Evolutionary conservation across 306 rosid species (phyloP).

Genomic region (Cucurbita pepo): DNA sequence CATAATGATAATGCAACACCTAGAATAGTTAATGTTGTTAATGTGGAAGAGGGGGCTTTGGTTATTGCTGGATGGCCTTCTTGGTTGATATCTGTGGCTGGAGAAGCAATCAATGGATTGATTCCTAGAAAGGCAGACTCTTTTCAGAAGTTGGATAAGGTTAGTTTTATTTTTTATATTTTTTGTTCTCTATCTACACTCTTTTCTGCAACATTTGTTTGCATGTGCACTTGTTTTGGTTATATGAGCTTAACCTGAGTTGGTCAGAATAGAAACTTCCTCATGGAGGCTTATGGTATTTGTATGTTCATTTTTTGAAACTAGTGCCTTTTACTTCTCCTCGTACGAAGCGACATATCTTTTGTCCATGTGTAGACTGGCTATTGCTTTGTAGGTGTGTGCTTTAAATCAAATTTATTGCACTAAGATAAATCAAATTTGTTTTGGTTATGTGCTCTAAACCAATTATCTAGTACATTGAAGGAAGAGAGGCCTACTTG

Average conservation of each 20-base stretch:
- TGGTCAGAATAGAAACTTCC: not conserved
- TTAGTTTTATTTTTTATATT: not conserved
- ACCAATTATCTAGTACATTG: not conserved
- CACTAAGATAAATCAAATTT: too few relatives aligned
- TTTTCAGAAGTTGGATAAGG: constrained; percentile 74
- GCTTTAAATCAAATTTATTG: not conserved
- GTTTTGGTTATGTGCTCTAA: too few relatives aligned
- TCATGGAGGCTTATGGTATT: not conserved
- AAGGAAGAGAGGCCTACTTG: not conserved
- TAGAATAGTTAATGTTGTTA: constrained; percentile 17
- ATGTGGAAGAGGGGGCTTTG: constrained; percentile 52
- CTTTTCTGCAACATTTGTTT: not conserved
- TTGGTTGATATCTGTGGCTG: constrained; percentile 69
- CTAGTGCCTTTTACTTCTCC: not conserved
- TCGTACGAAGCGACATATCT: not conserved
- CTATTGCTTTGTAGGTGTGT: not conserved
- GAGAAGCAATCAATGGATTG: constrained; percentile 81
- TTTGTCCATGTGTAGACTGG: not conserved
- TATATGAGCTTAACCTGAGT: not conserved
- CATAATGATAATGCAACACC: constrained; percentile 10
- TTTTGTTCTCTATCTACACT: not conserved
- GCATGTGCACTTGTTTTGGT: not conserved
- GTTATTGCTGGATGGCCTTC: constrained; percentile 89
- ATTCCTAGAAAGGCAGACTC: constrained; percentile 70
- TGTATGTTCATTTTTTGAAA: not conserved